Percentiles rank a stretch among this genome's conserved stretches.
These are phyloP conservation scores for Anthracocystis walkeri DNA, from an alignment of 1,284 basidiomycete genomes.

Conservation along the genomic window DNA sequence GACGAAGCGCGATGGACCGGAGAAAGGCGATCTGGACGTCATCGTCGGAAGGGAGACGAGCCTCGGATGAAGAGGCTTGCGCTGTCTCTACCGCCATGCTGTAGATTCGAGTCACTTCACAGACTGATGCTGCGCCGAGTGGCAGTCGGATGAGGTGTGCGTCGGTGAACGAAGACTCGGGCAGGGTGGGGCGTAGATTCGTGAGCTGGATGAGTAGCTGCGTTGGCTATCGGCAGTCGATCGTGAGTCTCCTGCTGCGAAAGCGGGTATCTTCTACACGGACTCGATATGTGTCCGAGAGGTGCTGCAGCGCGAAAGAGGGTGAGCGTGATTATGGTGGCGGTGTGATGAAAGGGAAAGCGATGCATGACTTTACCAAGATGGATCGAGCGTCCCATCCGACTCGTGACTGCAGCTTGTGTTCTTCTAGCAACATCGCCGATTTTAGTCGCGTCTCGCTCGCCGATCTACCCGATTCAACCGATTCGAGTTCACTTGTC, in stretches of 20 bases:
- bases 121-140: background rate
- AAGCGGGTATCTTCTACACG: background rate
- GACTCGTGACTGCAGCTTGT: constrained; percentile 16
- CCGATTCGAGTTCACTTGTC: background rate
- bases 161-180: background rate
- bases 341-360: background rate
- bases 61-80: constrained; percentile 16
- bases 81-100: constrained; percentile 20
- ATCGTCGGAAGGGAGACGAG: constrained; percentile 38
- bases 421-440: constrained; percentile 23
- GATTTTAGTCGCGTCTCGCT: background rate
- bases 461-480: constrained; percentile 1
- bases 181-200: too few relatives aligned
- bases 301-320: too few relatives aligned
- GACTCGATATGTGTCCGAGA: background rate
- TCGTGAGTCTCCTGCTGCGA: too few relatives aligned
- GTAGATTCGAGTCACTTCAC: background rate
- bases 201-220: too few relatives aligned
- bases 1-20: constrained; percentile 51
- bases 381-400: constrained; percentile 12
- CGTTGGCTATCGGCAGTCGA: too few relatives aligned
- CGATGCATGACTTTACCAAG: background rate
- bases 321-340: constrained; percentile 1
- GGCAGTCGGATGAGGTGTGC: background rate
- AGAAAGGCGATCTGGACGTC: constrained; percentile 57